A percentile compares a stretch with the other conserved stretches of the same genome.
Evolutionary conservation across 2,329 filamentous ascomycete genomes (phyloP).

Genomic region (Mollisia scopiformis): DNA sequence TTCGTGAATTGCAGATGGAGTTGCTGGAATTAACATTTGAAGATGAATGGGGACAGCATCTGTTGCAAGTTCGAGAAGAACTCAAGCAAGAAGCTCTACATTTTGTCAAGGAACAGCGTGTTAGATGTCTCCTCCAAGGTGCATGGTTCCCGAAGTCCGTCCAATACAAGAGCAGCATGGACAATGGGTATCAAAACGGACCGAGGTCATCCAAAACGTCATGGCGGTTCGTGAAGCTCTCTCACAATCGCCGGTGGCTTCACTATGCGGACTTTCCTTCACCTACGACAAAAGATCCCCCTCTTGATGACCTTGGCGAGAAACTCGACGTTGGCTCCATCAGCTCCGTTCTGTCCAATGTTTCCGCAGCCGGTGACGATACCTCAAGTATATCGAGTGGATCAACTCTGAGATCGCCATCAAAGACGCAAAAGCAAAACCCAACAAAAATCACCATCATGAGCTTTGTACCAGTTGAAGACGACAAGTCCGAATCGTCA

Average conservation of each 20-base stretch:
- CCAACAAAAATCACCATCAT: conserved; percentile 90
- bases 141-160: conserved; percentile 72
- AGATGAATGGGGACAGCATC: conserved; percentile 89
- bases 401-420: conserved; percentile 43
- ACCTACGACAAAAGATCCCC: conserved; percentile 66
- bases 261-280: conserved; percentile 86
- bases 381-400: conserved; percentile 45
- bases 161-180: conserved; percentile 46
- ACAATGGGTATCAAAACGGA: conserved; percentile 36
- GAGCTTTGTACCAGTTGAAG: conserved; percentile 55
- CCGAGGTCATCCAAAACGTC: conserved; percentile 21
- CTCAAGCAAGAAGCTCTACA: conserved; percentile 88
- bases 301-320: conserved; percentile 72
- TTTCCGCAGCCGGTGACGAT: conserved; percentile 54
- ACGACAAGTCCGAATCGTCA: conserved; percentile 34
- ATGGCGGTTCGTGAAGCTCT: conserved; percentile 86
- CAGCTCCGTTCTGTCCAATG: conserved; percentile 92
- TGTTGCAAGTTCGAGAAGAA: conserved; percentile 88
- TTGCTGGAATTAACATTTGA: conserved; percentile 89
- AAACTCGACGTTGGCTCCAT: conserved; percentile 87
- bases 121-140: conserved; percentile 85
- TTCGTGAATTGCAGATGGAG: conserved; percentile 92
- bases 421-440: conserved; percentile 20
- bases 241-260: conserved; percentile 86
- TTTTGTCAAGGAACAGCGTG: conserved; percentile 96